Base-by-base conservation (phyloP, 2,329 filamentous ascomycete species). In the Parasarocladium wereldwijsianum region DNA sequence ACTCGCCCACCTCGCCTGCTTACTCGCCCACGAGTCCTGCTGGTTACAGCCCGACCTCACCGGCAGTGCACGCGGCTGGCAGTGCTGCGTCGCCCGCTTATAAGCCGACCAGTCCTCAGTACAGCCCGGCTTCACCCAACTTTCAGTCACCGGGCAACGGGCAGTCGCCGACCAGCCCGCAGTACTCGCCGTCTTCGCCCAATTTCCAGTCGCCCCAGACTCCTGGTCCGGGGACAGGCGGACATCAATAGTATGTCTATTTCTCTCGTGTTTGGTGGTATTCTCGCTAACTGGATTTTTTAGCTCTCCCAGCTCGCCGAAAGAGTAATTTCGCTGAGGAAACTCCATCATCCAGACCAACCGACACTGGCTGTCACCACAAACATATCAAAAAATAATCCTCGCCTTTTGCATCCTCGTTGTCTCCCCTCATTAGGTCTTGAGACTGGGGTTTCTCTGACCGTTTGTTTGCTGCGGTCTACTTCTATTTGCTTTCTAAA, bases 81-180 rank as follows among this genome's bases (percentile, higher is more conserved):
- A 50, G 51, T n/a, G 40, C 63, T 8, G 62, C 68, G 18, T 66
- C 72, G 37, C 70, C 64, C n/a, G 64, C 62, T 4, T 79, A 77
- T 52, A 71, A 66, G 18, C 77, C 78, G 26, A 74, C 74, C 9
- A 83, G 78, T 29, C 79, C 78, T n/a, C 70, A 66, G 15, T 86
- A 81, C 60, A 21, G 21, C 3, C 23, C 23, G 5, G 27, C 31
- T 13, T 32, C 31, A 13, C 35, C 32, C 10, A 85, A 80, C 33
- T 80, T 82, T 3, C 81, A 78, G 6, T 85, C 79, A 23, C 70
- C 71, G 5, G 27, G 28, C 13, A 6, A 21, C 11, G 17, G 23
- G 28, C 12, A 7, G 12, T 21, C 18, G 19, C 75, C 76, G 3
- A 75, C 73, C 5, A 77, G 71, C 40, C 76, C 73, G 20, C 68